phyloP scores from a whole-genome alignment of 2,329 filamentous ascomycete species.

The Cadophora malorum region DNA sequence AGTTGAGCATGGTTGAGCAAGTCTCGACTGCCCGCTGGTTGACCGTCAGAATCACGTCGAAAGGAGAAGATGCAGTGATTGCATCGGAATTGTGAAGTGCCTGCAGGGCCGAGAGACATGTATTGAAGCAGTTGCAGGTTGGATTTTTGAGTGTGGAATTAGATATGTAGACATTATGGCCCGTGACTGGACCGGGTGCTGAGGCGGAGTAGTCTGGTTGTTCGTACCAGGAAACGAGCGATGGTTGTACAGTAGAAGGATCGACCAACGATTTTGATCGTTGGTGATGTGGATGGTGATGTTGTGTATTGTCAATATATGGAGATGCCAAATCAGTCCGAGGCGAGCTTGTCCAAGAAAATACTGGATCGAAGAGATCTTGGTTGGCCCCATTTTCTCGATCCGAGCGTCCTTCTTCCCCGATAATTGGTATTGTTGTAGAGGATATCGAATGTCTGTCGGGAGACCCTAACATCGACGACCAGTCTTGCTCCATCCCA shows the following conservation, averaged over 20 bases:
- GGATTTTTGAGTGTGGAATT: slow-evolving; percentile 19
- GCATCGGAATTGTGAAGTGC: slow-evolving; percentile 54
- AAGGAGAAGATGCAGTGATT: slow-evolving; percentile 48
- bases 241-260: slow-evolving; percentile 18
- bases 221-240: slow-evolving; percentile 31
- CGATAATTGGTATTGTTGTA: slow-evolving; percentile 20
- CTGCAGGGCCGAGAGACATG: slow-evolving; percentile 55
- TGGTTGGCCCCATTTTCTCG: slow-evolving; percentile 22
- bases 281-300: slow-evolving; percentile 13
- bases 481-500: slow-evolving; percentile 29
- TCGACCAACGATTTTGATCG: slow-evolving; percentile 30
- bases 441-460: slow-evolving; percentile 27
- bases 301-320: slow-evolving; percentile 22
- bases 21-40: slow-evolving; percentile 57
- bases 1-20: slow-evolving; percentile 56
- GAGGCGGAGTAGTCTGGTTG: slow-evolving; percentile 25
- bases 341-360: slow-evolving; percentile 21
- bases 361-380: slow-evolving; percentile 31
- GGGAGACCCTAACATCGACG: slow-evolving; percentile 20
- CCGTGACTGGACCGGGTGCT: slow-evolving; percentile 1
- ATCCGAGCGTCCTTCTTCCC: slow-evolving; percentile 28
- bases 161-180: slow-evolving; percentile 21
- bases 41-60: slow-evolving; percentile 53
- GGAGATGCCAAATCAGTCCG: slow-evolving; percentile 24
- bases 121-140: slow-evolving; percentile 54